Percentiles rank a stretch among this genome's conserved stretches.
Conservation (phyloP, 495 filamentous ascomycete genomes). For the Hypoxylon perforatum region DNA sequence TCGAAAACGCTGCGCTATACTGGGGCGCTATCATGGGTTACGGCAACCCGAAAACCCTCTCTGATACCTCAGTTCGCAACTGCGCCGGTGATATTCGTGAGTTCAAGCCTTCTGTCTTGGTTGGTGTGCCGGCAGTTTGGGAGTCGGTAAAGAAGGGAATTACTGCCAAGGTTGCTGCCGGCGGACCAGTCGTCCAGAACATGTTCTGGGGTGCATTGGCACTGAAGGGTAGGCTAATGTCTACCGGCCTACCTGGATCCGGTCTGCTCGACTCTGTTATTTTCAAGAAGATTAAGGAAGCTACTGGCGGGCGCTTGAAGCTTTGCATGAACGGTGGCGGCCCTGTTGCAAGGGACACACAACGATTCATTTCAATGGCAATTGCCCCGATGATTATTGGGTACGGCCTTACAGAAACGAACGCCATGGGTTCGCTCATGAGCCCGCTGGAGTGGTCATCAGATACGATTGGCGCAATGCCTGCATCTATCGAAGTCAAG, state of each 20-base stretch:
- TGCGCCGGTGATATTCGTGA: conserved; percentile 97
- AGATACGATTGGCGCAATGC: conserved; percentile 80
- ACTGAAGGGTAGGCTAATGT: conserved; percentile 83
- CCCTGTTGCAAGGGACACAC: conserved; percentile 86
- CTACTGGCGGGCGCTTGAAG: conserved; percentile 83
- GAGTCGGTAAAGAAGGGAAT: conserved; percentile 99
- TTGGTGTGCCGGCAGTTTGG: conserved; percentile 97
- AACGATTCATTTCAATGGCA: conserved; percentile 87
- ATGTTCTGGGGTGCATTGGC: conserved; percentile 94
- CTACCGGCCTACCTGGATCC: conserved; percentile 78
- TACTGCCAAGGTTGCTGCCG: conserved; percentile 82
- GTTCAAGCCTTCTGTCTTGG: conserved; percentile 88
- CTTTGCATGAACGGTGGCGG: conserved; percentile 90
- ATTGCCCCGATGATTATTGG: conserved; percentile 90
- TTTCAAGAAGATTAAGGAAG: conserved; percentile 92
- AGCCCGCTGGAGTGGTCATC: conserved; percentile 92
- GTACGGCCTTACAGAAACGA: conserved; percentile 97
- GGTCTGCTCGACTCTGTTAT: conserved; percentile 79
- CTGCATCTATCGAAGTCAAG: conserved; percentile 88
- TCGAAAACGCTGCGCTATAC: conserved; percentile 90
- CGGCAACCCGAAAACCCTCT: conserved; percentile 92
- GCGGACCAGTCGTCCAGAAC: conserved; percentile 76
- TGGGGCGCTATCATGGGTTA: conserved; percentile 99
- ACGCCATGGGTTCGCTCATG: conserved; percentile 92
- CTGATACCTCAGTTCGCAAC: conserved; percentile 88